A percentile compares a stretch with the other conserved stretches of the same genome.
These are phyloP conservation scores for Botrytis fabae DNA, from an alignment of 2,329 filamentous ascomycete species.

Conservation along the genomic window DNA sequence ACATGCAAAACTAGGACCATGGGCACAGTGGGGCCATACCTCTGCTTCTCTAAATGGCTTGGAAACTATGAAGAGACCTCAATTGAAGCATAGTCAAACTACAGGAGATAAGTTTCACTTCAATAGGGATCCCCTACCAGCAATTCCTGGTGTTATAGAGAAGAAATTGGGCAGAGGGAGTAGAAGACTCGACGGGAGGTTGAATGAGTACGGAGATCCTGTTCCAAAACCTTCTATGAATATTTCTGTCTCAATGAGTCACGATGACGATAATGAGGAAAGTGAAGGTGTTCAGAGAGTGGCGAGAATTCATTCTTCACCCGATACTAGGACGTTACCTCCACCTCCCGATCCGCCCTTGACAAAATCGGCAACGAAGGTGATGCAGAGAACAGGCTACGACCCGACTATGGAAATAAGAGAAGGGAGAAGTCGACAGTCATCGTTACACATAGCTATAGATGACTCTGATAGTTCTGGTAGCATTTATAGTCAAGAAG, in stretches of 20 bases:
- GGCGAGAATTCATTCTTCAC: conserved; percentile 8
- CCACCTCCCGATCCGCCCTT: conserved; percentile 18
- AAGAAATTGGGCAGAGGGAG: not conserved
- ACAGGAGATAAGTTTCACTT: not conserved
- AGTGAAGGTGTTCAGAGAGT: not conserved
- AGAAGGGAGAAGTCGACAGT: conserved; percentile 1
- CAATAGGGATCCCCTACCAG: not conserved
- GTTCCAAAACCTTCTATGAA: conserved; percentile 15
- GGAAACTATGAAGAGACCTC: not conserved
- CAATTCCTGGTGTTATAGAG: not conserved
- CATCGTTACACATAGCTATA: conserved; percentile 7
- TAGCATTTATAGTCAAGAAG: conserved; percentile 18
- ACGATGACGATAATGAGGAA: not conserved
- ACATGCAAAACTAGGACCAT: conserved; percentile 2
- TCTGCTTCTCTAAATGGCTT: conserved; percentile 12
- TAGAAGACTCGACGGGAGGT: conserved; percentile 20
- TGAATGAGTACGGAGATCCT: conserved; percentile 15
- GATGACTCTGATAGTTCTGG: conserved; percentile 22
- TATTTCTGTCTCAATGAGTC: not conserved
- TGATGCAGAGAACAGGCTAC: conserved; percentile 31
- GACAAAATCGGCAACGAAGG: conserved; percentile 30
- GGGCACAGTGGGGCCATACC: conserved; percentile 3
- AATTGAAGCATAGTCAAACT: not conserved
- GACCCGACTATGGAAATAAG: conserved; percentile 24
- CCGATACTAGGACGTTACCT: conserved; percentile 10